Base-by-base conservation (phyloP, 2,329 filamentous ascomycete species). In the Penicillium sp. region DNA sequence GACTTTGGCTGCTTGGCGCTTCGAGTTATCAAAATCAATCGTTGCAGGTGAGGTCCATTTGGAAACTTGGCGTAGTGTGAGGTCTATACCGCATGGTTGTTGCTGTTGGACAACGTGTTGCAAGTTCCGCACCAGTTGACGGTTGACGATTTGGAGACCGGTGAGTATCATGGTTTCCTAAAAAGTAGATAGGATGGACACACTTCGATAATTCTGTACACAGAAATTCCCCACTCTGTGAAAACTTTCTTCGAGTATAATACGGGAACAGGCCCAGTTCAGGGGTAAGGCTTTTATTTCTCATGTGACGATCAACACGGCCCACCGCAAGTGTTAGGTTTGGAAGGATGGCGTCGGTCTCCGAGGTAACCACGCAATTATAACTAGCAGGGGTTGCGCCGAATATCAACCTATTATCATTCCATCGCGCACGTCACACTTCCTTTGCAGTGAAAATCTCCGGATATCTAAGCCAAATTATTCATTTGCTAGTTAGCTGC, bases 1-100 rank as follows among this genome's bases (percentile, higher is more conserved):
- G 6, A 67, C 67, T 14, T 60, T 59, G 25, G 72, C 70, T 1
- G 70, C 63, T 35, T 67, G 62, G 10, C 73, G 72, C 1, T 63
- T 64, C 1, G 62, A 59, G 52, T 76, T 76, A 33, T 73, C 68
- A 30, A 75, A 74, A 55, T 75, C 68, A 11, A 75, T 67, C 6
- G 59, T 69, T 5, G 67, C 73, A 0, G 71, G 48, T 1, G 73
- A 75, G 22, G 67, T 70, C 72, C 71, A 76, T 52, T 43, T 45
- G 4, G 65, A 66, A 26, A 76, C 56, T 35, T 63, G 66, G 6
- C 62, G 61, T 0, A 76, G 57, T 6, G 71, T 70, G 6, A 76
- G 68, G 57, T 76, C 73, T 45, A 75, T 58, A 6, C 73, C 70
- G 42, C 73, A 76, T 10, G 73, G 73, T 52, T 76, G 72, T 54